These are phyloP conservation scores for Penicillium arizonense DNA, from an alignment of 495 filamentous ascomycete species.

Conservation along the genomic window DNA sequence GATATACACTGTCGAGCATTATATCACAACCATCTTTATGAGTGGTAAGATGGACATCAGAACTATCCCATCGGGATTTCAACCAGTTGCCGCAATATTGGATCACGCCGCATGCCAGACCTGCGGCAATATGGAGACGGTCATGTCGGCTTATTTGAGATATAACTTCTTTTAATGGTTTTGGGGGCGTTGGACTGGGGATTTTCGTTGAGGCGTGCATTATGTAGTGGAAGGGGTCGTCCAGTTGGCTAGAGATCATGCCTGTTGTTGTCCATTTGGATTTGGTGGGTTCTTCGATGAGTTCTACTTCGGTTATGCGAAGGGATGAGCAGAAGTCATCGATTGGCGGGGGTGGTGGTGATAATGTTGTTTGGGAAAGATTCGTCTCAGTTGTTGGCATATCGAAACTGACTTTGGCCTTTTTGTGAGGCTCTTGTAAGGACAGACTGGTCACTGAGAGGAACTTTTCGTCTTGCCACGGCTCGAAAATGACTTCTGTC, in stretches of 20 bases:
- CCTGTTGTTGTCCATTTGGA: slow-evolving; percentile 1
- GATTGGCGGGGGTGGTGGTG: neutral
- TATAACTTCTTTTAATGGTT: slow-evolving; percentile 5
- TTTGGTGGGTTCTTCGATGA: too few species aligned
- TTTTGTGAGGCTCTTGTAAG: neutral
- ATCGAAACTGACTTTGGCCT: neutral
- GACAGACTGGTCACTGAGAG: neutral
- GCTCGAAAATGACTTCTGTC: slow-evolving; percentile 11
- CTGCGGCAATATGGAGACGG: slow-evolving; percentile 30
- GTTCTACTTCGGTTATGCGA: neutral
- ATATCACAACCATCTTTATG: slow-evolving; percentile 1
- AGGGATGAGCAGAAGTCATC: slow-evolving; percentile 6
- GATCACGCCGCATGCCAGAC: slow-evolving; percentile 34
- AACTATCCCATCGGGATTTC: slow-evolving; percentile 24
- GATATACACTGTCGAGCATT: slow-evolving; percentile 9
- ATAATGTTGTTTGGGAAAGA: too few species aligned
- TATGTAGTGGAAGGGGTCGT: slow-evolving; percentile 1
- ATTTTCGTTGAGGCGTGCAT: slow-evolving; percentile 5
- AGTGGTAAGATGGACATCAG: slow-evolving; percentile 11
- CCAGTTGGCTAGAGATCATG: slow-evolving; percentile 7
- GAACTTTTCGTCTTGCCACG: slow-evolving; percentile 12
- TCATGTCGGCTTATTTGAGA: slow-evolving; percentile 20
- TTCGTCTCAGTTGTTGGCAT: neutral
- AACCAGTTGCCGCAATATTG: slow-evolving; percentile 35
- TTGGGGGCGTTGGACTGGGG: neutral